Evolutionary conservation across 2,329 filamentous ascomycete species (phyloP).

Genomic region (Lizonia empirigonia): DNA sequence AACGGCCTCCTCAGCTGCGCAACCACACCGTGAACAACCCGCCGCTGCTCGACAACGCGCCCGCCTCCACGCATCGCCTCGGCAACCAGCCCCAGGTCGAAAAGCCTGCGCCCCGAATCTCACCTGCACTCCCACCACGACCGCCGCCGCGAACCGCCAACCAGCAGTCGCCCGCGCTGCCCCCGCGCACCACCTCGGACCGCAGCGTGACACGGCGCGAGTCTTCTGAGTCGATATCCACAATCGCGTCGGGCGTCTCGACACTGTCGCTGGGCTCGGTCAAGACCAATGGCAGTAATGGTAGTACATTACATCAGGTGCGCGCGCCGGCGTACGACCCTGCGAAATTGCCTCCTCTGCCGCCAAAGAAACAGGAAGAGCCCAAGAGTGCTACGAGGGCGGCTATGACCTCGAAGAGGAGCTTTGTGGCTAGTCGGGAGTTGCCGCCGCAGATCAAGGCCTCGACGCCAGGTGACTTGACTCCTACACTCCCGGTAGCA

Average conservation of each 20-base stretch:
- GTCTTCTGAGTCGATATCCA: constrained; percentile 58
- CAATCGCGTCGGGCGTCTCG: constrained; percentile 54
- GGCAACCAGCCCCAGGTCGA: constrained; percentile 48
- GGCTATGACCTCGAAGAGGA: constrained; percentile 45
- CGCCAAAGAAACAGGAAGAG: constrained; percentile 55
- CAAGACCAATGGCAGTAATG: constrained; percentile 47
- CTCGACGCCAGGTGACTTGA: constrained; percentile 31
- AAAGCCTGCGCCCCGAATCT: constrained; percentile 27
- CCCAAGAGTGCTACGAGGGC: constrained; percentile 45
- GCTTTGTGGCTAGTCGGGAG: constrained; percentile 31
- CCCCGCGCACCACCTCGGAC: constrained; percentile 53
- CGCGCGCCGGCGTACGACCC: constrained; percentile 64
- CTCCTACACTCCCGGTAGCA: not conserved
- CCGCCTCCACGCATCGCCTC: constrained; percentile 38
- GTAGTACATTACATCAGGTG: constrained; percentile 47
- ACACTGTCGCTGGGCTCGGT: constrained; percentile 58
- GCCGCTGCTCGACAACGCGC: constrained; percentile 45
- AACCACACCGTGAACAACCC: constrained; percentile 50
- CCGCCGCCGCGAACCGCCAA: constrained; percentile 58
- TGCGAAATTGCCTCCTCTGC: constrained; percentile 59
- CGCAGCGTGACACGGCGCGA: constrained; percentile 41
- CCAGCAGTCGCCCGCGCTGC: constrained; percentile 49
- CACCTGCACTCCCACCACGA: constrained; percentile 43
- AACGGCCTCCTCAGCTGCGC: constrained; percentile 42
- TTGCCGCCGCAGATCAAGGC: constrained; percentile 37